Evolutionary conservation across 176 grass and related monocot genomes (phyloP).

Genomic region (Phyllostachys edulis): DNA sequence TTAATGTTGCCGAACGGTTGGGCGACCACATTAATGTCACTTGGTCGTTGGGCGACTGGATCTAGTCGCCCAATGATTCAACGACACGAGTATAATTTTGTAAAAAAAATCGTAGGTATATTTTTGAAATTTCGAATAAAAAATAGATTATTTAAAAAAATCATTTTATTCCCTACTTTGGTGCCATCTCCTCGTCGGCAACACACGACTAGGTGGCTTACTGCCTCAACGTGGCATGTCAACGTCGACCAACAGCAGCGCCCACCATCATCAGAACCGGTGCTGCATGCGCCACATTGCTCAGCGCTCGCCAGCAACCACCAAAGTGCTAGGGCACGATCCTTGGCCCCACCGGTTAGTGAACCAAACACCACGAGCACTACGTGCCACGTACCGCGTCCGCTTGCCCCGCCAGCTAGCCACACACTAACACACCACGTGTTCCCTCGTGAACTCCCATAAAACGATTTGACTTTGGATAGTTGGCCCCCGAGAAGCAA

Average conservation of each 20-base stretch:
- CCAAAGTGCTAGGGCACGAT: neutral
- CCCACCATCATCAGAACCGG: too few relatives aligned
- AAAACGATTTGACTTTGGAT: neutral
- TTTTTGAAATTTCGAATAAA: too few relatives aligned
- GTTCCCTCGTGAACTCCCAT: neutral
- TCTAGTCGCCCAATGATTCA: too few relatives aligned
- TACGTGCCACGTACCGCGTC: neutral
- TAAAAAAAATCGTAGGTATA: too few relatives aligned
- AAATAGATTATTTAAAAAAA: too few relatives aligned
- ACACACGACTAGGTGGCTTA: neutral
- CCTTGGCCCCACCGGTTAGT: neutral
- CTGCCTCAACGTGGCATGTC: neutral
- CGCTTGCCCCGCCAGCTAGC: neutral
- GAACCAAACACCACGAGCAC: neutral
- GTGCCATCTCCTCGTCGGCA: neutral
- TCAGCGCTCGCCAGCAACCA: neutral
- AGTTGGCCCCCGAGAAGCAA: neutral
- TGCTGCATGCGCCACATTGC: too few relatives aligned
- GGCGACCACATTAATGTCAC: too few relatives aligned
- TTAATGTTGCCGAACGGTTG: too few relatives aligned
- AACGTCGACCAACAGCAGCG: neutral
- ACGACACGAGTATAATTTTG: too few relatives aligned
- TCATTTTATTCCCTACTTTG: too few relatives aligned
- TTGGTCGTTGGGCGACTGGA: too few relatives aligned
- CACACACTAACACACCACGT: conserved; percentile 23